Evolutionary conservation across 2,329 filamentous ascomycete species (phyloP).

Genomic region (Iodosphaeria phyllophila): DNA sequence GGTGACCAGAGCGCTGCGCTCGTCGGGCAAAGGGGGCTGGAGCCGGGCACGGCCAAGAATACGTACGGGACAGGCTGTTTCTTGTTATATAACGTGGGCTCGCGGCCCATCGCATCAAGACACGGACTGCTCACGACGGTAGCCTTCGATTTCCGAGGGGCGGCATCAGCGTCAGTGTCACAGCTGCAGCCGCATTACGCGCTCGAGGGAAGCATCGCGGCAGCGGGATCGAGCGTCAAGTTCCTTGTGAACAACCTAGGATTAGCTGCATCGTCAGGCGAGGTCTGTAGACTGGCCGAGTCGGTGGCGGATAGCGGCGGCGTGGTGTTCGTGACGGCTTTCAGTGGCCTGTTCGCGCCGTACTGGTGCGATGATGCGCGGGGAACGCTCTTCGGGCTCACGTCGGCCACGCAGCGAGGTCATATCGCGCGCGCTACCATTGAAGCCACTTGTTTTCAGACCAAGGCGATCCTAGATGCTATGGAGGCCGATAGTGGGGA

Average conservation of each 20-base stretch:
- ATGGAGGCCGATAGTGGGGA: constrained; percentile 78
- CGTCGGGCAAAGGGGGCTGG: constrained; percentile 73
- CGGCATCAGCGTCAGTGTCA: constrained; percentile 42
- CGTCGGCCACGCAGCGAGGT: constrained; percentile 66
- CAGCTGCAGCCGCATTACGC: too few species aligned
- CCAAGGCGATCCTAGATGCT: constrained; percentile 75
- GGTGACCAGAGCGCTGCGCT: constrained; percentile 77
- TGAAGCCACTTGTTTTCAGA: constrained; percentile 85
- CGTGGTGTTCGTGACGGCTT: constrained; percentile 74
- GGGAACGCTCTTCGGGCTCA: constrained; percentile 75
- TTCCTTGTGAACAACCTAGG: constrained; percentile 48
- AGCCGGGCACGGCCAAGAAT: constrained; percentile 69
- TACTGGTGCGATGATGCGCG: constrained; percentile 92
- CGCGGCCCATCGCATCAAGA: constrained; percentile 68
- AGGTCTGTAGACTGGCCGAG: constrained; percentile 30
- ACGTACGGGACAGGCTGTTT: constrained; percentile 86
- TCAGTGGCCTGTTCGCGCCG: constrained; percentile 77
- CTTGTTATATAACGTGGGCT: constrained; percentile 73
- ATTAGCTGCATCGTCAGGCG: constrained; percentile 31
- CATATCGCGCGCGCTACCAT: constrained; percentile 81
- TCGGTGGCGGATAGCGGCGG: constrained; percentile 56
- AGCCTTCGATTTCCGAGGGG: constrained; percentile 55
- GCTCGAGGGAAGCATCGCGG: constrained; percentile 67
- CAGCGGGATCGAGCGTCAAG: constrained; percentile 65
- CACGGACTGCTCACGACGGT: constrained; percentile 75